These are phyloP conservation scores for Turritis glabra DNA, from an alignment of 345 rosid species.

Conservation along the genomic window DNA sequence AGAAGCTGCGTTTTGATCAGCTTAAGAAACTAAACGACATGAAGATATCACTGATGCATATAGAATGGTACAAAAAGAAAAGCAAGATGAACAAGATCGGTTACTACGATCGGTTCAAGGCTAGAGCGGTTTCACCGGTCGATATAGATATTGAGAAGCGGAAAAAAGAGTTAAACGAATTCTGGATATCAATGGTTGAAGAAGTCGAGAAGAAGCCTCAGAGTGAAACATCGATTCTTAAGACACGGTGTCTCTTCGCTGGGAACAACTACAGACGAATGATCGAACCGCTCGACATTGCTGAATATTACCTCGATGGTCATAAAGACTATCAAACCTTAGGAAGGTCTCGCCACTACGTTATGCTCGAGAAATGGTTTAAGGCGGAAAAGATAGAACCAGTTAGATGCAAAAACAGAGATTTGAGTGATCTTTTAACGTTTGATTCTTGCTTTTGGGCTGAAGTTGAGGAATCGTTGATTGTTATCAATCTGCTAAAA, in stretches of 20 bases:
- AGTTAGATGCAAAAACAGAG: neutral
- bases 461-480: slow-evolving; percentile 66
- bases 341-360: slow-evolving; percentile 56
- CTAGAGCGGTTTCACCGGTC: neutral
- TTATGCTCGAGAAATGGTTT: slow-evolving; percentile 56
- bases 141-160: neutral
- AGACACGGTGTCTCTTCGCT: slow-evolving; percentile 41
- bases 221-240: slow-evolving; percentile 37
- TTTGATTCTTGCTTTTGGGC: slow-evolving; percentile 89
- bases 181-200: slow-evolving; percentile 56
- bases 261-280: slow-evolving; percentile 64
- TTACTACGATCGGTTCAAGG: slow-evolving; percentile 58
- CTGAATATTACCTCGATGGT: slow-evolving; percentile 51
- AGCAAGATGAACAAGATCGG: slow-evolving; percentile 37
- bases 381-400: neutral
- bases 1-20: slow-evolving; percentile 31
- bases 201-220: slow-evolving; percentile 57
- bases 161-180: slow-evolving; percentile 37
- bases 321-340: slow-evolving; percentile 28
- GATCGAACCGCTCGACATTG: slow-evolving; percentile 81
- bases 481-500: slow-evolving; percentile 22
- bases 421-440: slow-evolving; percentile 36
- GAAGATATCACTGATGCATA: slow-evolving; percentile 45
- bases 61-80: slow-evolving; percentile 69
- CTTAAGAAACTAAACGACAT: slow-evolving; percentile 40